These are phyloP conservation scores for Colletotrichum navitas DNA, from an alignment of 2,329 filamentous ascomycete species.

Conservation along the genomic window DNA sequence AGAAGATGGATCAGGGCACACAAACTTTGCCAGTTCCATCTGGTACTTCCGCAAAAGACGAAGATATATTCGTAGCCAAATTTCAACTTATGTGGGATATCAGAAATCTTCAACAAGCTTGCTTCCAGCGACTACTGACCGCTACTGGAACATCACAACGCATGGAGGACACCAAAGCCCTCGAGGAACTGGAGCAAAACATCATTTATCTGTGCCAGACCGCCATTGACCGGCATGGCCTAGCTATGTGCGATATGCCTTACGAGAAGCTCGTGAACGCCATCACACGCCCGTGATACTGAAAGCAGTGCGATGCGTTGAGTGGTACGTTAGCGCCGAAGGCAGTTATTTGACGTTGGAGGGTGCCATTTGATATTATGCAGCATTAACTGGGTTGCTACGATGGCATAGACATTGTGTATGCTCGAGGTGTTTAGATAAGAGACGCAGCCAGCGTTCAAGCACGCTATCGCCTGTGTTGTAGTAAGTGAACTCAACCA, in stretches of 20 bases:
- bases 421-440: not conserved
- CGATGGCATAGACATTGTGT: not conserved
- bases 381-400: not conserved
- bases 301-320: not conserved
- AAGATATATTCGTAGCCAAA: slow-evolving; percentile 25
- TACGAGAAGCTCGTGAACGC: slow-evolving; percentile 17
- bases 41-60: not conserved
- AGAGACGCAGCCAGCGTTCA: not conserved
- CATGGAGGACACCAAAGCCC: not conserved
- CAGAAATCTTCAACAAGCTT: slow-evolving; percentile 8
- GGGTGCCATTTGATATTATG: not conserved
- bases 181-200: slow-evolving; percentile 16
- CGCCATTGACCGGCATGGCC: slow-evolving; percentile 19
- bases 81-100: slow-evolving; percentile 20
- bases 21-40: not conserved
- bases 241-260: slow-evolving; percentile 13
- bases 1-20: not conserved
- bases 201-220: slow-evolving; percentile 8
- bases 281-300: slow-evolving; percentile 2
- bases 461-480: not conserved
- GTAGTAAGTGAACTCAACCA: not conserved
- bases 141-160: not conserved
- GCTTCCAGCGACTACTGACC: slow-evolving; percentile 1
- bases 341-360: not conserved
- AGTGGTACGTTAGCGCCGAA: too few species aligned